A percentile compares a stretch with the other conserved stretches of the same genome.
Evolutionary conservation across 805 yeast species (phyloP).

Genomic region (Nakazawaea ambrosiae): DNA sequence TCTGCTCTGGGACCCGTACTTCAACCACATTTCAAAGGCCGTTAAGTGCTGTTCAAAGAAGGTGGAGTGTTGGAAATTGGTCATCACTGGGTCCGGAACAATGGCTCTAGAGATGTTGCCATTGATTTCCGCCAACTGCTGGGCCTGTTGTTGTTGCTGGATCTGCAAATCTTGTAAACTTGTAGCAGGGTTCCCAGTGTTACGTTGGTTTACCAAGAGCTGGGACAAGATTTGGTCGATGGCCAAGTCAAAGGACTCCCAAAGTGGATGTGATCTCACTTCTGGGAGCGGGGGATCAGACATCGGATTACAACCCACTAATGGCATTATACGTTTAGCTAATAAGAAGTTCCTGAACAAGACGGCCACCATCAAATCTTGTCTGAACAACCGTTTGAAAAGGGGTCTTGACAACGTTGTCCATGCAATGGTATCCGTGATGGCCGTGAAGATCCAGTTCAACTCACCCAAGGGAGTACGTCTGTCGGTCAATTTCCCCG

Average conservation of each 20-base stretch:
- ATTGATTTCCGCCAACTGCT: conserved; percentile 1
- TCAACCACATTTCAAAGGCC: conserved; percentile 94
- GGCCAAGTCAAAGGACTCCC: conserved; percentile 98
- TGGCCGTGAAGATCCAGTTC: conserved; percentile 96
- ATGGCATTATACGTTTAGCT: conserved; percentile 92
- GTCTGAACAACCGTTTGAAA: conserved; percentile 86
- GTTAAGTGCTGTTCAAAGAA: conserved; percentile 95
- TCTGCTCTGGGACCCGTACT: conserved; percentile 77
- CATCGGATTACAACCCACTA: conserved; percentile 87
- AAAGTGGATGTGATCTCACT: conserved; percentile 78
- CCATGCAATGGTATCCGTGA: conserved; percentile 98
- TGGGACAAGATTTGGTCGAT: conserved; percentile 87
- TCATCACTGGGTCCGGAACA: conserved; percentile 13
- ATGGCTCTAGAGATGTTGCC: background rate
- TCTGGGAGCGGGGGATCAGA: conserved; percentile 93
- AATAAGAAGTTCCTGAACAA: conserved; percentile 85
- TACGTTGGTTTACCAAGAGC: conserved; percentile 35
- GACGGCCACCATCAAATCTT: conserved; percentile 95
- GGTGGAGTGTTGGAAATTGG: conserved; percentile 79
- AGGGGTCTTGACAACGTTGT: conserved; percentile 80
- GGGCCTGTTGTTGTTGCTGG: conserved; percentile 11
- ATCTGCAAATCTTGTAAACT: conserved; percentile 7
- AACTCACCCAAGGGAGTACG: conserved; percentile 94
- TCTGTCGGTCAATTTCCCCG: conserved; percentile 88
- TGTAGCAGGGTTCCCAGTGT: conserved; percentile 7